Evolutionary conservation across 306 rosid species (phyloP), one percentile per base, ranked within the genome.

Genomic region (Argentina anserina): DNA sequence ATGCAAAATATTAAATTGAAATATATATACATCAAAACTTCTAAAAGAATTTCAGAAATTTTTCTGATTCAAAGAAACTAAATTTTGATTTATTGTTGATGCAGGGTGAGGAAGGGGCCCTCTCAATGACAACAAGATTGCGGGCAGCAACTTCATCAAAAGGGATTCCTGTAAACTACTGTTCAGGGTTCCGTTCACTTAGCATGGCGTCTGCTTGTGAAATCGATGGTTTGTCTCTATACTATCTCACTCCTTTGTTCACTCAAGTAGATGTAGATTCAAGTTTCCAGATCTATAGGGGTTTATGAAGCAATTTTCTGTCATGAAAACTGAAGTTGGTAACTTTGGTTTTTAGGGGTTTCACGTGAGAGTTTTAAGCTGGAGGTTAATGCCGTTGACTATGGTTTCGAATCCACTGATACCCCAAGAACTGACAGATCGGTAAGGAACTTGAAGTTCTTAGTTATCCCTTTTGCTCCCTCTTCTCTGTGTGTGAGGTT

Each of bases 401-500:
- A 88, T 37, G 97, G 97, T 75, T 91, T 94, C 81, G 78, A 89
- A 78, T 91, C 97, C 78, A 90, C 94, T 18, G 89, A 89, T 76
- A 94, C 96, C 21, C 98, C 98, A 73, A 91, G 98, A 84, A 94
- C 96, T 37, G 97, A 94, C 85, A 89, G 98, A 94, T 94, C 95
- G 62, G 98, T 94, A 80, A 60, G 79, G 71, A 73, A 72, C 72
- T 63, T 7, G 31, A 58, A 58, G 10, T 26, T 29, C 36, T 14
- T 33, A 20, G 37, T 9, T 43, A 34, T 58, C 28, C 78, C 26
- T 9, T 10, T 34, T 5, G n/a, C 26, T 34, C 61, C 21, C n/a
- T 6, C 26, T 3, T 3, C 7, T 39, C 2, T 21, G 47, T 37
- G 46, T 39, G 46, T n/a, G 17, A 36, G 69, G n/a, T n/a, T n/a